phyloP scores from a whole-genome alignment of 2,329 filamentous ascomycete genomes.

The Ramichloridium luteum region DNA sequence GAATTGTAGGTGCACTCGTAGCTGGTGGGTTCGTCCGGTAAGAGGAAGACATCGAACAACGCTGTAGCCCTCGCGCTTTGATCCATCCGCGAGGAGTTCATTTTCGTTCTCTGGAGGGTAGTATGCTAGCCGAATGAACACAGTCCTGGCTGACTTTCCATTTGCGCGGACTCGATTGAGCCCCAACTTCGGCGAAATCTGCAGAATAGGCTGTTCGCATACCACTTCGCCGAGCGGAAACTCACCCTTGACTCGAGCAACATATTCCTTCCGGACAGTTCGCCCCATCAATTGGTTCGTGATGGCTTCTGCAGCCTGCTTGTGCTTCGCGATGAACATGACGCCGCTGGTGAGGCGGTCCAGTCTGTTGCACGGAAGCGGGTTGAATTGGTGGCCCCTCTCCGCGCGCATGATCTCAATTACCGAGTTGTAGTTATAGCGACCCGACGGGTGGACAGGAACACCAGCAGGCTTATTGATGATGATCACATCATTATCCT shows the following conservation, averaged over 20 bases:
- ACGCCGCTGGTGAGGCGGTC: conserved; percentile 89
- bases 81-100: conserved; percentile 11
- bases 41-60: conserved; percentile 89
- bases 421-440: conserved; percentile 92
- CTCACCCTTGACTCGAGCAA: conserved; percentile 78
- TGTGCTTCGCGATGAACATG: conserved; percentile 92
- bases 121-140: conserved; percentile 88
- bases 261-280: conserved; percentile 87
- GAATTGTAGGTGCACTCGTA: conserved; percentile 89
- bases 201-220: conserved; percentile 85
- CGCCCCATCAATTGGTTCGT: conserved; percentile 63
- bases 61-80: conserved; percentile 57
- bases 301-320: conserved; percentile 65
- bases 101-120: conserved; percentile 45
- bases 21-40: conserved; percentile 87
- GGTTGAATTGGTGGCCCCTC: conserved; percentile 45
- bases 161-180: conserved; percentile 89
- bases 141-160: conserved; percentile 77
- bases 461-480: conserved; percentile 95
- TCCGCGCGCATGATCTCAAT: conserved; percentile 86
- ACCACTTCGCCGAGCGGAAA: conserved; percentile 87
- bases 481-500: conserved; percentile 86
- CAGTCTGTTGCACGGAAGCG: conserved; percentile 76
- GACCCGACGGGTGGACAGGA: conserved; percentile 86
- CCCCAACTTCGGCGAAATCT: conserved; percentile 88